Evolutionary conservation across 2,329 filamentous ascomycete species (phyloP), one percentile per base, ranked within the genome.

Genomic region (Fusarium proliferatum): DNA sequence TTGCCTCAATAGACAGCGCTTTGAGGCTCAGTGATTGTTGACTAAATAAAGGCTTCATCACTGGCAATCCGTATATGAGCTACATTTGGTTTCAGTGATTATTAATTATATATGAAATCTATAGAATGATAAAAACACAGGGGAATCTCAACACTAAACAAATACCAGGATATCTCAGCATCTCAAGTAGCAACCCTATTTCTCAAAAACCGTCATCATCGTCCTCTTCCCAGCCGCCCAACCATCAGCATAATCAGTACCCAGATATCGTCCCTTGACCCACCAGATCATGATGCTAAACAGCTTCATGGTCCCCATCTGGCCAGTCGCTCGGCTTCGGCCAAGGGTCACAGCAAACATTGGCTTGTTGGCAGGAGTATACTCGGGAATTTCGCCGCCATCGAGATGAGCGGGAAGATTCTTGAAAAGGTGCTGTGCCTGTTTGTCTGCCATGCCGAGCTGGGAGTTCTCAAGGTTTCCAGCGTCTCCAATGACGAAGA

Each of bases 401-500:
- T 80, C 71, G 39, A 85, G 75, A 45, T 84, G 79, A 33, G 73
- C 70, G 23, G 80, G 79, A 21, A 85, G 76, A 5, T 72, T 72
- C 75, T 82, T 82, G 73, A 82, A 72, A 30, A 84, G 68, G 61
- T 84, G 80, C 26, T 67, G 60, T 7, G 76, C 58, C 76, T 85
- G 84, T 5, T 75, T 51, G 38, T 82, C 81, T 16, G 81, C 80
- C 30, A 76, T 46, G 9, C 71, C 58, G 2, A 78, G 79, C 66
- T 82, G 84, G 36, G 77, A 73, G 4, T 55, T 64, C 73, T 86
- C 83, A 23, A 86, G 79, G 72, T 80, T 81, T 13, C 84, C 84
- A 0, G 79, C 83, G 63, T 87, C 86, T 36, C 86, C 86, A 8
- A 84, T 61, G 23, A 85, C 80, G 73, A 86, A 87, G 56, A 87